Base-by-base conservation (phyloP, 257 asterid genomes). In the Linaria vulgaris region DNA sequence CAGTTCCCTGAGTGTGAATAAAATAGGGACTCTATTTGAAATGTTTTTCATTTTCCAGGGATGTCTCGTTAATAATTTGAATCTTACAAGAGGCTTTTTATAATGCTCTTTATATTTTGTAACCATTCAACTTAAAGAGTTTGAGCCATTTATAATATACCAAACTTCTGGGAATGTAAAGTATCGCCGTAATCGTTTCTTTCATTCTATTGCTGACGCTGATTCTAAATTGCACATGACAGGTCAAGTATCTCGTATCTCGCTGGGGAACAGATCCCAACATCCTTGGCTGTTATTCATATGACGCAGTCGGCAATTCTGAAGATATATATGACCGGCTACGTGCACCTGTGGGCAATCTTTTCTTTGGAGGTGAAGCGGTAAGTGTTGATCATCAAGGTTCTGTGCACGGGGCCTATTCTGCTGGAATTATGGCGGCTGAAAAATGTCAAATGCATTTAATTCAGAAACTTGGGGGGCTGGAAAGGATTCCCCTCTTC, bases 351-450 rank as follows among this genome's bases (percentile, higher is more conserved):
- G 78, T 87, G 41, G 99, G 95, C 12, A 90, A 87, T 76, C 81
- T 94, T 24, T 90, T 85, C 90, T 94, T 94, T 44, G 99, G 90
- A 46, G 99, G 99, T 9, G 99, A 94, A 79, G 99, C 99, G 1
- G 96, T 78, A 39, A 85, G 99, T 52, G 76, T 72, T 41, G 97
- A 94, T n/a, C 97, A 94, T 72, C 99, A 90, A 60, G 99, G 99
- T 11, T 94, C 99, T 0, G 99, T 90, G 2, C 99, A 94, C n/a
- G 99, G 99, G 16, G 99, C 99, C 9, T 94, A 94, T 70, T 86
- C 97, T 1, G 88, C 99, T 3, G 99, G 96, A 50, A 64, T 83
- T 30, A 76, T 82, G 95, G 99, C 99, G 3, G 99, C 95, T 12
- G 96, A 90, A 38, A 71, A 68, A 19, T 90, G 96, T 60, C 86